phyloP scores from a whole-genome alignment of 2,329 filamentous ascomycete species.

The Calcarisporium arbuscula region DNA sequence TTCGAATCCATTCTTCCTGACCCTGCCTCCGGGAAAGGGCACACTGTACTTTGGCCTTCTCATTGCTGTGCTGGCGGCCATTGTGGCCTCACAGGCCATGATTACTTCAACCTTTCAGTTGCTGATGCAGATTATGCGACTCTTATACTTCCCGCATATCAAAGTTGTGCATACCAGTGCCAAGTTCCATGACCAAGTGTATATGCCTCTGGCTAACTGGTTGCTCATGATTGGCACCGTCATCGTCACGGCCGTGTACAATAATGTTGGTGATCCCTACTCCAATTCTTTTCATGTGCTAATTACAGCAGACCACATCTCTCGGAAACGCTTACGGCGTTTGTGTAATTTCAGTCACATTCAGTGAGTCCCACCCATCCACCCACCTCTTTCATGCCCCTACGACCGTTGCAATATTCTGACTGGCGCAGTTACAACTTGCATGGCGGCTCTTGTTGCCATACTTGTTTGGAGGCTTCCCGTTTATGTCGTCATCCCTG shows the following conservation, averaged over 20 bases:
- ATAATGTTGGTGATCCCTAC: constrained; percentile 44
- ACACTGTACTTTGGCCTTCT: constrained; percentile 63
- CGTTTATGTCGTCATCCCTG: constrained; percentile 50
- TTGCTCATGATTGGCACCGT: constrained; percentile 69
- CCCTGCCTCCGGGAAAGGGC: constrained; percentile 59
- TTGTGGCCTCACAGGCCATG: constrained; percentile 73
- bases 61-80: constrained; percentile 61
- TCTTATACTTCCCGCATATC: constrained; percentile 69
- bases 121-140: constrained; percentile 64
- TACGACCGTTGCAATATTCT: not conserved
- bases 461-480: constrained; percentile 66
- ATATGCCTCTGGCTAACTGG: constrained; percentile 72
- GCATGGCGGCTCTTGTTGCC: constrained; percentile 65
- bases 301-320: constrained; percentile 47
- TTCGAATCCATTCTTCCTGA: constrained; percentile 68
- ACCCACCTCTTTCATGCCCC: no score
- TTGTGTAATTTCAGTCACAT: constrained; percentile 74
- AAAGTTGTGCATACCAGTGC: constrained; percentile 65
- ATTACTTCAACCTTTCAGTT: constrained; percentile 69
- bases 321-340: constrained; percentile 72
- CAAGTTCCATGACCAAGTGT: constrained; percentile 67
- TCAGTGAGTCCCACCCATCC: constrained; percentile 29
- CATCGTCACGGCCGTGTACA: constrained; percentile 68
- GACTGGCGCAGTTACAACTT: constrained; percentile 51
- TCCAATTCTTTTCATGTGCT: not conserved